Evolutionary conservation across 2,329 filamentous ascomycete species (phyloP).

Genomic region (Penicillium nordicum): DNA sequence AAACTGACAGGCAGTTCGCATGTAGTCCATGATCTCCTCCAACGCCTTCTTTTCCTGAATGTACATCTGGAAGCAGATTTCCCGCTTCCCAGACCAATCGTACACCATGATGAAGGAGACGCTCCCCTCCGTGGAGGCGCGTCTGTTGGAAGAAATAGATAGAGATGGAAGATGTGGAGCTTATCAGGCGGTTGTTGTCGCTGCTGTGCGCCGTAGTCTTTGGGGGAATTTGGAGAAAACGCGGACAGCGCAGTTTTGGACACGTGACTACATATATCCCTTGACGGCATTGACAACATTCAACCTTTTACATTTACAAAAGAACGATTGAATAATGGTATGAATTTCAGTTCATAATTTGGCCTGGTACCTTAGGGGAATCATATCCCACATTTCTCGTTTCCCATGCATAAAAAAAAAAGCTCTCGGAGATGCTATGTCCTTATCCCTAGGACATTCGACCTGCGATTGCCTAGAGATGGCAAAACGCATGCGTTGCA

Average conservation of each 20-base stretch:
- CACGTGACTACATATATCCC: conserved; percentile 11
- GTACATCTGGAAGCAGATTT: conserved; percentile 67
- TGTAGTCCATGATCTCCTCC: conserved; percentile 70
- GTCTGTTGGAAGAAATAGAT: conserved; percentile 16
- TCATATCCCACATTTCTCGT: conserved; percentile 4
- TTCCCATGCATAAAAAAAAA: conserved; percentile 8
- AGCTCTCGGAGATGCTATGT: conserved; percentile 3
- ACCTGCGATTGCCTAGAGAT: conserved; percentile 5
- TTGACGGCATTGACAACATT: not conserved
- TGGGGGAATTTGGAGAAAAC: conserved; percentile 11
- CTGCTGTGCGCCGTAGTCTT: conserved; percentile 36
- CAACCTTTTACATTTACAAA: not conserved
- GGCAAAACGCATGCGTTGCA: conserved; percentile 1
- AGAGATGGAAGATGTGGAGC: conserved; percentile 14
- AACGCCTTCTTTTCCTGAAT: conserved; percentile 71
- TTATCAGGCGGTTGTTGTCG: conserved; percentile 34
- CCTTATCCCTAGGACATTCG: conserved; percentile 1
- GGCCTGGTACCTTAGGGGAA: not conserved
- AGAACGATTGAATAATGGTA: not conserved
- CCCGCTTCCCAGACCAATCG: conserved; percentile 65
- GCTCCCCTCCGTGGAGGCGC: conserved; percentile 29
- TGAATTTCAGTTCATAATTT: conserved; percentile 5
- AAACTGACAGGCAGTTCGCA: conserved; percentile 63
- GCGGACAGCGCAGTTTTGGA: conserved; percentile 23
- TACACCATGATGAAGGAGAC: conserved; percentile 48